Evolutionary conservation across 2,329 filamentous ascomycete species (phyloP), one percentile per base, ranked within the genome.

Genomic region (Pseudogymnoascus sp.): DNA sequence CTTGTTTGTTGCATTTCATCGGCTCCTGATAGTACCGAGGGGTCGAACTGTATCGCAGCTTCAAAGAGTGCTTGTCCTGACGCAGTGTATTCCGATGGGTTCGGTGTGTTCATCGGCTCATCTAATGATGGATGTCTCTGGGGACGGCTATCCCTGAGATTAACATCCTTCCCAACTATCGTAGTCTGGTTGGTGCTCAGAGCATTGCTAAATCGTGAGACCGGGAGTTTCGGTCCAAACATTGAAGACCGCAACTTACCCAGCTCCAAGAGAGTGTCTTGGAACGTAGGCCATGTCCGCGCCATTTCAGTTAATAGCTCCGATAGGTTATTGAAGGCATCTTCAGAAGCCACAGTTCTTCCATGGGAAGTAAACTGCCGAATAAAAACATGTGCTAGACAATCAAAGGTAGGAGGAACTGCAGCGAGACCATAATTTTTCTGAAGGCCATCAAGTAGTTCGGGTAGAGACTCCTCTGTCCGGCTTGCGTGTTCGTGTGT

Each of bases 361-460:
- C 47, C 47, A 54, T 54, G 47, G 28, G 47, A 54, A 54, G 47
- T 28, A 32, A 18, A 54, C 47, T 54, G 47, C 9, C 47, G 47
- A 6, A 54, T 54, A 14, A 25, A 58, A 38, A 39, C 32, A 38
- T 58, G 57, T 2, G 35, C 35, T 16, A 58, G 32, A 12, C 57
- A 58, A 28, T 58, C 57, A 58, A 58, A 39, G 4, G 35, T 58
- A n/a, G 57, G 57, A 25, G 57, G 57, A 58, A 38, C 7, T 25
- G 35, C 18, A 25, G 57, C 57, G 18, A 58, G 35, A 2, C 22
- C 32, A 12, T 38, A 58, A 38, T 37, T 25, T 38, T 25, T 38
- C 9, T 22, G 57, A 37, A 58, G 57, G n/a, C 22, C 22, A 58
- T 58, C 32, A 11, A 58, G 57, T 30, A 58, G 18, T 18, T 37